Conservation (phyloP, 148 eudicot genomes). For the Persicaria tinctoria region DNA sequence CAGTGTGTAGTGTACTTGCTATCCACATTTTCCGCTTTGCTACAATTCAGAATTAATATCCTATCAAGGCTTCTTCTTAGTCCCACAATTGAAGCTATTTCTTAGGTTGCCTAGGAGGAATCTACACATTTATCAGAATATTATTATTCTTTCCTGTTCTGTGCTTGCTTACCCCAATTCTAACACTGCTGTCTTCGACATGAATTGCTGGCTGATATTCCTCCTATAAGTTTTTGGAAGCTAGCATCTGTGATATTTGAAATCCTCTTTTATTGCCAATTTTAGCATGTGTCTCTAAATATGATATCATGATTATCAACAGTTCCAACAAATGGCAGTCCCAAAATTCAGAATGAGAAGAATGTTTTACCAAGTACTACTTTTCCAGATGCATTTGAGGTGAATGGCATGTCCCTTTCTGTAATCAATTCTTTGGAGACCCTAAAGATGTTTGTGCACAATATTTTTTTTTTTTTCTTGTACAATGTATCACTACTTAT, state of each 20-base stretch:
- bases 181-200: background rate
- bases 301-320: conserved; percentile 8
- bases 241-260: conserved; percentile 5
- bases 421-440: background rate
- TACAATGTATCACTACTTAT: background rate
- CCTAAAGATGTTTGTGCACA: background rate
- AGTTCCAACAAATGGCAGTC: conserved; percentile 30
- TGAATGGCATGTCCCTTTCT: conserved; percentile 11
- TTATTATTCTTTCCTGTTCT: background rate
- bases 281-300: background rate
- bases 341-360: conserved; percentile 32
- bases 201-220: background rate
- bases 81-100: background rate
- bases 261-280: background rate
- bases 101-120: background rate
- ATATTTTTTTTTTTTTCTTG: background rate
- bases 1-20: background rate
- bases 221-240: background rate
- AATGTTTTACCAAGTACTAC: conserved; percentile 35
- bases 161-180: background rate
- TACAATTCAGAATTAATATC: background rate
- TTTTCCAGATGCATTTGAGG: conserved; percentile 71
- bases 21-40: background rate
- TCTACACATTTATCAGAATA: background rate
- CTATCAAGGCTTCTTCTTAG: background rate